Percentiles rank a stretch among this genome's conserved stretches.
Conservation (phyloP, 2,329 filamentous ascomycete species). For the Cadophora gregata region DNA sequence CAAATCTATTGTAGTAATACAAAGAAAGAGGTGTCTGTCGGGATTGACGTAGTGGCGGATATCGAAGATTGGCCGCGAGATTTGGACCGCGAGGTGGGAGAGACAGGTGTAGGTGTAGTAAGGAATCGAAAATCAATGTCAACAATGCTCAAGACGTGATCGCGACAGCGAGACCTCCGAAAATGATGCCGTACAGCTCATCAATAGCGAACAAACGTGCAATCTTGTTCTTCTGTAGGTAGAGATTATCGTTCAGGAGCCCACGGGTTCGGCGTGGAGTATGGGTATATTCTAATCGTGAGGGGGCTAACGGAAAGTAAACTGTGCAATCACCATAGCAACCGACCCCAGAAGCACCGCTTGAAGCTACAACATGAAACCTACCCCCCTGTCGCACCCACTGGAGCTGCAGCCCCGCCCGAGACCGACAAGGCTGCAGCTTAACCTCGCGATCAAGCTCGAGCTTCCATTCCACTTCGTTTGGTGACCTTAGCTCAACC, state of each 20-base stretch:
- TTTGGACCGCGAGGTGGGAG: conserved; percentile 6
- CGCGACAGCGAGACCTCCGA: conserved; percentile 39
- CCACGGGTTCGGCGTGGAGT: neutral
- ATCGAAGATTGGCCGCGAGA: conserved; percentile 15
- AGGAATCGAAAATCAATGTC: conserved; percentile 6
- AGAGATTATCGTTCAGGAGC: neutral
- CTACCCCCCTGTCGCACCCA: neutral
- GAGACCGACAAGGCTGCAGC: conserved; percentile 23
- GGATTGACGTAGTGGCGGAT: conserved; percentile 10
- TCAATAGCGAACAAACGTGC: conserved; percentile 32
- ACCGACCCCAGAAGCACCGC: neutral
- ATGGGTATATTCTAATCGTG: neutral
- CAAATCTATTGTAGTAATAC: neutral
- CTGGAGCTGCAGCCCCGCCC: neutral
- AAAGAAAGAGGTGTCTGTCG: neutral
- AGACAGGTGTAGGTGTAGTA: neutral
- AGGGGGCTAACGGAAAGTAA: neutral
- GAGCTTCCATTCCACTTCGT: neutral
- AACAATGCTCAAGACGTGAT: conserved; percentile 37
- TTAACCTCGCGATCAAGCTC: neutral
- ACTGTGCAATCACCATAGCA: neutral
- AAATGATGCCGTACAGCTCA: conserved; percentile 32
- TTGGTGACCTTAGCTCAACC: neutral
- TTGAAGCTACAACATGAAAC: neutral
- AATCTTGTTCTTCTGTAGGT: conserved; percentile 26